Base-by-base conservation (phyloP, 441 rosid genomes). In the Omphalea diandra region DNA sequence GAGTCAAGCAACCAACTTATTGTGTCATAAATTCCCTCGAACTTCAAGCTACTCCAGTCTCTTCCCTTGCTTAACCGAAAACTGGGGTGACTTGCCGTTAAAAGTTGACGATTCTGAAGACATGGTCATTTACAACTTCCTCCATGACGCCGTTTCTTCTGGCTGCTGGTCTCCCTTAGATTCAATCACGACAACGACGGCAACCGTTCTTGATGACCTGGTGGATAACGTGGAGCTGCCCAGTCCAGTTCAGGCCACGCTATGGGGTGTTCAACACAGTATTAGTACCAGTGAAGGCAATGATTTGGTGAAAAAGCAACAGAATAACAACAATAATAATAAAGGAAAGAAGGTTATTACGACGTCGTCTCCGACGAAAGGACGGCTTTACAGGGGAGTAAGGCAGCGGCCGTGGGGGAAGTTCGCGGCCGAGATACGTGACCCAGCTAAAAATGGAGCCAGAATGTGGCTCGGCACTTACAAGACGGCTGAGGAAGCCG, bases 341-440 rank as follows among this genome's bases (percentile, higher is more conserved):
- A n/a, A n/a, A n/a, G n/a, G n/a, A n/a, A 14, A 50, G 68, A 68
- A 62, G 68, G 46, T 65, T 7, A n/a, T n/a, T n/a, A n/a, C n/a
- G n/a, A n/a, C n/a, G n/a, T n/a, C n/a, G n/a, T n/a, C n/a, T n/a
- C n/a, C n/a, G n/a, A 3, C 67, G 17, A 77, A 71, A 79, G 93
- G 87, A 33, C 86, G 80, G 75, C 96, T 85, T 38, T 92, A 83
- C 58, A 81, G 97, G 66, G 97, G 97, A n/a, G 96, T 92, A 49
- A 88, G 97, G 68, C 90, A 79, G 75, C 73, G 97, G 71, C 96
- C 96, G 32, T 91, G 97, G 97, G 97, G 97, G 32, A 91, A 87
- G 77, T 91, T 85, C 70, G 97, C 97, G 60, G 96, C 97, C 2
- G 97, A 91, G 89, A 91, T 90, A 0, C 73, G 97, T 7, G 97